Evolutionary conservation across 768 basidiomycete species (phyloP).

Genomic region (Mycena pura): DNA sequence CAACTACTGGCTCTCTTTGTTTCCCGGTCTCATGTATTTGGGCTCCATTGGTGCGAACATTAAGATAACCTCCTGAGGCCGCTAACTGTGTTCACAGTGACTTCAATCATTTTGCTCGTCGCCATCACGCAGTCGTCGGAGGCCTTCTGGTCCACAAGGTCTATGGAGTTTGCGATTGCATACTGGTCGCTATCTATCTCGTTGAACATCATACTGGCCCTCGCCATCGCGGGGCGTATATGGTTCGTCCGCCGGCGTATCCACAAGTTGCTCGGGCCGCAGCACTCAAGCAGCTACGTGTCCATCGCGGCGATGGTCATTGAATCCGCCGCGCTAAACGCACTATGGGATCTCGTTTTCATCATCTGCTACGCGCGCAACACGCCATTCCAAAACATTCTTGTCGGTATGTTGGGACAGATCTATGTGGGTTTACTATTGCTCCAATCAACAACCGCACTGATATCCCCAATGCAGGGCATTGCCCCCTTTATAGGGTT

Average conservation of each 20-base stretch:
- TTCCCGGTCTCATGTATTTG: conserved; percentile 13
- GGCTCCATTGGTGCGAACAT: conserved; percentile 3
- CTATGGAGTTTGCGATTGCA: conserved; percentile 25
- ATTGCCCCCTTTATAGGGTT: no score
- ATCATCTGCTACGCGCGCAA: conserved; percentile 35
- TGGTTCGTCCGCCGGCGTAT: conserved; percentile 28
- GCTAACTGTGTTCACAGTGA: neutral
- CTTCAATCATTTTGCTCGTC: conserved; percentile 7
- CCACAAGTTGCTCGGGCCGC: conserved; percentile 28
- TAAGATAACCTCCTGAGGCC: neutral
- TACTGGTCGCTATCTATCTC: conserved; percentile 37
- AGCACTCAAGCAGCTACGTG: conserved; percentile 33
- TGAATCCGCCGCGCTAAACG: conserved; percentile 42
- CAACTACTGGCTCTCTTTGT: conserved; percentile 2
- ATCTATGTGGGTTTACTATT: no score
- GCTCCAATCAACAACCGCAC: no score
- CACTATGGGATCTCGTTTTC: conserved; percentile 36
- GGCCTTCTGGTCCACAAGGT: conserved; percentile 24
- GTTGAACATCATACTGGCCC: conserved; percentile 40
- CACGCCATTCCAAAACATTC: conserved; percentile 36
- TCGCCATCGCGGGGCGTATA: conserved; percentile 40
- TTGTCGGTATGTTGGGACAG: no score
- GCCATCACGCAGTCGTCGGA: conserved; percentile 12
- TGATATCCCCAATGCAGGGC: no score
- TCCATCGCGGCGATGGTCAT: conserved; percentile 39